Conservation (phyloP, 148 eudicot genomes). For the Cornus suecica region DNA sequence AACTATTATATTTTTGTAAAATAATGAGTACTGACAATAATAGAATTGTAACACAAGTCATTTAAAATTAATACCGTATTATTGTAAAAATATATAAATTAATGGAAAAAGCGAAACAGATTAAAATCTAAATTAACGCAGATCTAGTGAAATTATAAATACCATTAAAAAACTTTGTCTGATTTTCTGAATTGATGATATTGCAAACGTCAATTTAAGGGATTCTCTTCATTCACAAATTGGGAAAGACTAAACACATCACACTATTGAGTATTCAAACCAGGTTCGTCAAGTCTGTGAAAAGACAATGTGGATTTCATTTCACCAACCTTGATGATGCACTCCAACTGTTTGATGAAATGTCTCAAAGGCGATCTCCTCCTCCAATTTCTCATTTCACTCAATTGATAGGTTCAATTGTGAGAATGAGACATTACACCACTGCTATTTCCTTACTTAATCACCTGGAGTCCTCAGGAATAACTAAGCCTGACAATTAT, state of each 20-base stretch:
- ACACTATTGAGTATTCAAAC: too few species aligned
- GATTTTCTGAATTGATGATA: background rate
- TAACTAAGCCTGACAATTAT: background rate
- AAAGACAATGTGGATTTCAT: too few species aligned
- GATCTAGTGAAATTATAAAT: too few species aligned
- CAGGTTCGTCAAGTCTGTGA: too few species aligned
- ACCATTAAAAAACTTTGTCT: too few species aligned
- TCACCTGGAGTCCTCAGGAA: background rate
- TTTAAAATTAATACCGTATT: too few species aligned
- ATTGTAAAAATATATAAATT: too few species aligned
- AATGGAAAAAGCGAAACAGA: too few species aligned
- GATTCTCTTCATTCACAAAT: background rate
- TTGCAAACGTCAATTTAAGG: background rate
- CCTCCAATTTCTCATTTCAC: background rate
- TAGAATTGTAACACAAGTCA: too few species aligned
- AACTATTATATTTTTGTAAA: too few species aligned
- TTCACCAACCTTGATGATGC: background rate
- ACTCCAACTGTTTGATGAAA: background rate
- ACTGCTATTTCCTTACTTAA: constrained; percentile 3
- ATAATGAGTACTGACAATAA: too few species aligned
- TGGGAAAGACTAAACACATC: background rate
- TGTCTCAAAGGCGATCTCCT: background rate
- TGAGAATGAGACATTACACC: background rate
- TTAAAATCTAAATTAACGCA: too few species aligned
- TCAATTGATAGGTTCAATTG: background rate